Evolutionary conservation across 805 yeast species (phyloP).

Genomic region (Candida vartiovaarae): DNA sequence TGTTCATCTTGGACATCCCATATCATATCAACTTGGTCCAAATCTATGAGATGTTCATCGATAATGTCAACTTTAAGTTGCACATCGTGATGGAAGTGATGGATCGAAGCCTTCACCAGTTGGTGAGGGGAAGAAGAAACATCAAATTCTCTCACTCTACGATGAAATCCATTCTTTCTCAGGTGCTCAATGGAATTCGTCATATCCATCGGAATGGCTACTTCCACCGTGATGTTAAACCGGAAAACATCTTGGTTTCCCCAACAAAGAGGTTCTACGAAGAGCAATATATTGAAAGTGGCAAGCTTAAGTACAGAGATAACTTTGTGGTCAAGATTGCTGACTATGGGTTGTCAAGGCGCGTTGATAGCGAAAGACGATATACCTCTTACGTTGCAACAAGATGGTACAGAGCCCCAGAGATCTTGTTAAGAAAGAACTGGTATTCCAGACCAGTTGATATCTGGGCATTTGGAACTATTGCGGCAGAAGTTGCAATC

Average conservation of each 20-base stretch:
- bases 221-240: conserved; percentile 89
- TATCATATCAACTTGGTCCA: conserved; percentile 69
- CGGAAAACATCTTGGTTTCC: conserved; percentile 79
- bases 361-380: conserved; percentile 41
- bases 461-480: conserved; percentile 83
- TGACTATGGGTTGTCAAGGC: conserved; percentile 75
- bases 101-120: conserved; percentile 75
- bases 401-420: conserved; percentile 84
- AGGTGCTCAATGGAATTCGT: conserved; percentile 65
- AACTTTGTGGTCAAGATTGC: conserved; percentile 65
- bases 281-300: conserved; percentile 23
- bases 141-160: conserved; percentile 50
- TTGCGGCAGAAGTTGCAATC: conserved; percentile 66
- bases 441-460: conserved; percentile 65
- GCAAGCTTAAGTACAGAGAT: conserved; percentile 22
- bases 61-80: conserved; percentile 47
- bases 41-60: conserved; percentile 74
- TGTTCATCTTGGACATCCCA: conserved; percentile 59
- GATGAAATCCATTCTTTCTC: conserved; percentile 60
- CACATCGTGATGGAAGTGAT: conserved; percentile 87
- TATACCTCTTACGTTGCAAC: conserved; percentile 78
- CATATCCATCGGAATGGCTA: conserved; percentile 70
- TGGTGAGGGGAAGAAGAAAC: conserved; percentile 56
- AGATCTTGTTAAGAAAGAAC: conserved; percentile 58
- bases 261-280: conserved; percentile 48